These are phyloP conservation scores for Aspergillus glaucus DNA, from an alignment of 2,329 filamentous ascomycete genomes.

Conservation along the genomic window DNA sequence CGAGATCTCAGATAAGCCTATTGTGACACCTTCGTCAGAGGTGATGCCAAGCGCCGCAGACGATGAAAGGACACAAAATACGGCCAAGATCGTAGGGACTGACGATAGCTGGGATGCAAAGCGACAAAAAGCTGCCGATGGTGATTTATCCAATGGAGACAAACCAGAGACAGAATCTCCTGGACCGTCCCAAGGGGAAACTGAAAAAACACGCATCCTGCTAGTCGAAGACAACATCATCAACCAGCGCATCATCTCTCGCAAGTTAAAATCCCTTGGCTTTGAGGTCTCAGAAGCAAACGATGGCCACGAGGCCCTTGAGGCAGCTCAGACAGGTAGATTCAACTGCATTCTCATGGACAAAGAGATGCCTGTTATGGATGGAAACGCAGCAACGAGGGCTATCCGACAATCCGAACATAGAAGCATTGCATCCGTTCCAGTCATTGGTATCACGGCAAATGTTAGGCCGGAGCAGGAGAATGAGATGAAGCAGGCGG, in stretches of 20 bases:
- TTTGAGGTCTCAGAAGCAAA: constrained; percentile 31
- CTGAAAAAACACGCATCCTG: constrained; percentile 20
- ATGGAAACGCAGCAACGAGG: constrained; percentile 66
- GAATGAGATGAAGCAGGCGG: constrained; percentile 61
- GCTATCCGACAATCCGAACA: constrained; percentile 63
- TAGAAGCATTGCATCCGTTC: constrained; percentile 38
- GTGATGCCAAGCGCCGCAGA: constrained; percentile 1
- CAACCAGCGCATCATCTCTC: constrained; percentile 35
- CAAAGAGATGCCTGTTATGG: constrained; percentile 78
- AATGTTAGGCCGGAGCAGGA: constrained; percentile 72
- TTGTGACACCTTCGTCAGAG: constrained; percentile 8
- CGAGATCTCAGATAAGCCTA: constrained; percentile 9
- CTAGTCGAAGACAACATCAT: constrained; percentile 42
- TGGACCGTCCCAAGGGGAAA: neutral
- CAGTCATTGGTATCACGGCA: constrained; percentile 50
- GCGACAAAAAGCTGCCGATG: neutral
- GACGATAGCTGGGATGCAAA: neutral
- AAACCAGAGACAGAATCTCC: neutral
- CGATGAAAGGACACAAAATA: constrained; percentile 7
- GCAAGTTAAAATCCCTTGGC: constrained; percentile 30
- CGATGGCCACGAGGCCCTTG: constrained; percentile 40
- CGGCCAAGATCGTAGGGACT: constrained; percentile 3
- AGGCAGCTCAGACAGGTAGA: constrained; percentile 24
- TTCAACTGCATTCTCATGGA: constrained; percentile 71
- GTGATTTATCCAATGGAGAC: neutral